phyloP scores from a whole-genome alignment of 495 filamentous ascomycete species.

The Tirmania nivea region DNA sequence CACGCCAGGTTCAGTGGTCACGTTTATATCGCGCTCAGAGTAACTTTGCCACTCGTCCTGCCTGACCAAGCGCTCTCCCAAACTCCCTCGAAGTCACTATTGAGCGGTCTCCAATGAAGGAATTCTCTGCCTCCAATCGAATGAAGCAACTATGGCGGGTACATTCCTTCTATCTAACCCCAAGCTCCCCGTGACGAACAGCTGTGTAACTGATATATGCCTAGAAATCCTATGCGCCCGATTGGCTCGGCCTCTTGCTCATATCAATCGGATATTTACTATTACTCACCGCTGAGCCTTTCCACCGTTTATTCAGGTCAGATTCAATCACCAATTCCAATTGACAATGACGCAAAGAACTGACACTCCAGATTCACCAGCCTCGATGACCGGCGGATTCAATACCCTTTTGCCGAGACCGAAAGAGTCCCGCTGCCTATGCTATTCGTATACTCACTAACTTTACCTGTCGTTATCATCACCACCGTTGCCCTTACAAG shows the following conservation, averaged over 20 bases:
- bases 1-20: no score
- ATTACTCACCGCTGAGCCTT: slow-evolving; percentile 46
- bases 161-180: no score
- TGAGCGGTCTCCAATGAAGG: no score
- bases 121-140: no score
- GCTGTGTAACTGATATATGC: no score
- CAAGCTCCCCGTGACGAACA: no score
- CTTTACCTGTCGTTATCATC: slow-evolving; percentile 17
- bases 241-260: slow-evolving; percentile 59
- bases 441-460: slow-evolving; percentile 41
- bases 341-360: not conserved
- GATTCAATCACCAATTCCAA: no score
- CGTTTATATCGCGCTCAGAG: no score
- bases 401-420: slow-evolving; percentile 62
- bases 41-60: no score
- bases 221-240: slow-evolving; percentile 61
- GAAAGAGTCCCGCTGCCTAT: slow-evolving; percentile 64
- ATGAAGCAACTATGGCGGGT: no score
- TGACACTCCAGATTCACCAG: slow-evolving; percentile 16
- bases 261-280: slow-evolving; percentile 23
- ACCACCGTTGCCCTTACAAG: slow-evolving; percentile 32
- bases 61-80: no score
- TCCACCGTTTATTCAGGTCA: slow-evolving; percentile 51
- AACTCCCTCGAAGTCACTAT: no score
- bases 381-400: slow-evolving; percentile 61